Evolutionary conservation across 805 yeast species (phyloP).

Genomic region (Candida taoyuanica): DNA sequence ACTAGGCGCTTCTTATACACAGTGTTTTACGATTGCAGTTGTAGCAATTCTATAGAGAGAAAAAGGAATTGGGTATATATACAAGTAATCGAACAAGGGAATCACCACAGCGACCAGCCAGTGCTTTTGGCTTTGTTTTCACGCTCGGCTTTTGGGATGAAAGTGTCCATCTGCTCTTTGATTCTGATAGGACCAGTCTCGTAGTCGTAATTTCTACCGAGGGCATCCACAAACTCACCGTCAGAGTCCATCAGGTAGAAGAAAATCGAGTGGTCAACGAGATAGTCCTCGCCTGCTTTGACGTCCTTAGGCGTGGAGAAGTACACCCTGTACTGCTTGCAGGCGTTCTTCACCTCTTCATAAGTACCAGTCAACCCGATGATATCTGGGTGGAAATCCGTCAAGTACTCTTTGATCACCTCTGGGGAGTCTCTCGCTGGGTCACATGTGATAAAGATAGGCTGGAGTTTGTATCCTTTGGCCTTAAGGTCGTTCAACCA

Average conservation of each 20-base stretch:
- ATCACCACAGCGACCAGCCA: conserved; percentile 39
- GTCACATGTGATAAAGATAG: conserved; percentile 92
- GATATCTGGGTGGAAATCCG: conserved; percentile 86
- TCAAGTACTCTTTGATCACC: conserved; percentile 73
- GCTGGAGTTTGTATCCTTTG: conserved; percentile 62
- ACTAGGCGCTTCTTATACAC: conserved; percentile 4
- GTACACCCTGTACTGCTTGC: conserved; percentile 90
- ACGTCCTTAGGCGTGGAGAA: conserved; percentile 95
- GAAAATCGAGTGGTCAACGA: conserved; percentile 96
- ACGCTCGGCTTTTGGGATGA: conserved; percentile 67
- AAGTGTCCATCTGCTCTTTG: conserved; percentile 67
- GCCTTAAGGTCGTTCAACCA: conserved; percentile 56
- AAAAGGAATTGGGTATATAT: not conserved
- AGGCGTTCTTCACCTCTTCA: conserved; percentile 74
- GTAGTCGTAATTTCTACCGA: conserved; percentile 87
- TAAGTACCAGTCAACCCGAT: conserved; percentile 90
- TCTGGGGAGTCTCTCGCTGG: conserved; percentile 93
- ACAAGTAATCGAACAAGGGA: not conserved
- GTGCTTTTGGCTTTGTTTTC: conserved; percentile 49
- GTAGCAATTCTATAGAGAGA: not conserved
- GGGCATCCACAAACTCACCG: conserved; percentile 89
- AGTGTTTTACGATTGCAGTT: not conserved
- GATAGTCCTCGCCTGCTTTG: conserved; percentile 92
- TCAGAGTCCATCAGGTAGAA: conserved; percentile 98
- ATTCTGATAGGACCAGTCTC: conserved; percentile 74